Conservation (phyloP, 2,329 filamentous ascomycete genomes). For the Fusarium sp. region DNA sequence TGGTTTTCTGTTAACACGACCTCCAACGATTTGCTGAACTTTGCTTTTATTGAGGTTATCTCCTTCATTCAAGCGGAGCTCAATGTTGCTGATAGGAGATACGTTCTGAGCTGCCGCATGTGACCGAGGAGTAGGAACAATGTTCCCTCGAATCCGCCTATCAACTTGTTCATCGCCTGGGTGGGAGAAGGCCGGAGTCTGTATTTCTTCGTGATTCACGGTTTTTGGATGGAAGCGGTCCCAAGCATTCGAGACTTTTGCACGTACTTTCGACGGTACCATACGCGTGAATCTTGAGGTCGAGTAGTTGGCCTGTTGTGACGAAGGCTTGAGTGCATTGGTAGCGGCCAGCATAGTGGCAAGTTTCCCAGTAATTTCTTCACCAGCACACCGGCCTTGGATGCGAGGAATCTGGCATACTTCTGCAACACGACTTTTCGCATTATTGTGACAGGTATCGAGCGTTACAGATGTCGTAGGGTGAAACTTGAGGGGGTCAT, state of each 20-base stretch:
- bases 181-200: not conserved
- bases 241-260: conserved; percentile 48
- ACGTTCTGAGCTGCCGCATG: conserved; percentile 4
- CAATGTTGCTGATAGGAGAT: conserved; percentile 44
- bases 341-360: conserved; percentile 50
- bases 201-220: conserved; percentile 34
- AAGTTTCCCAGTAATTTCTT: conserved; percentile 48
- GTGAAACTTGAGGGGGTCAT: conserved; percentile 36
- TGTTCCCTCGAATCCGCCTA: conserved; percentile 8
- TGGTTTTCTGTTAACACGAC: conserved; percentile 43
- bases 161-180: not conserved
- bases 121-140: not conserved
- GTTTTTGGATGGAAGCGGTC: conserved; percentile 46
- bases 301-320: conserved; percentile 9
- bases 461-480: conserved; percentile 24
- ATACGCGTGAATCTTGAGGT: conserved; percentile 43
- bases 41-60: conserved; percentile 49
- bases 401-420: not conserved
- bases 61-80: conserved; percentile 49
- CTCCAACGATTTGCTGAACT: conserved; percentile 46
- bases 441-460: conserved; percentile 22
- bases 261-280: conserved; percentile 45
- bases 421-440: not conserved
- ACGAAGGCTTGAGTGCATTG: conserved; percentile 46
- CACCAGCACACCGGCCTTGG: conserved; percentile 5